Evolutionary conservation across 805 yeast genomes (phyloP).

Genomic region (Suhomyces prunicola): DNA sequence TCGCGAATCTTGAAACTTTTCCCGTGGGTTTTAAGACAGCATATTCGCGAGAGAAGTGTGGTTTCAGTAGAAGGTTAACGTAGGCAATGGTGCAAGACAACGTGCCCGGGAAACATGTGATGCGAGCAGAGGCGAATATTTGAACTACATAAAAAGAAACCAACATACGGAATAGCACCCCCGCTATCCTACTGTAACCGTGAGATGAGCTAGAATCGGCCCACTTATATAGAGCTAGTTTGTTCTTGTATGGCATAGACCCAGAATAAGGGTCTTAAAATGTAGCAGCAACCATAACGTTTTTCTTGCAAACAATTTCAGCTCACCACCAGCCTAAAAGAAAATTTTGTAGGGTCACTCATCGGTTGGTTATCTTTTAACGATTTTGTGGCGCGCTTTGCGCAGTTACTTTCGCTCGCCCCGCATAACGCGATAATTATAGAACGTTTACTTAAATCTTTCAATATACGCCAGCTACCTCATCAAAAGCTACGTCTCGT

Average conservation of each 20-base stretch:
- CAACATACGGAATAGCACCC: not conserved
- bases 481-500: too few species aligned
- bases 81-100: not conserved
- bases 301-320: not conserved
- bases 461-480: not conserved
- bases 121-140: not conserved
- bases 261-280: not conserved
- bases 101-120: not conserved
- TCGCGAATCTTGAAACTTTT: not conserved
- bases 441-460: not conserved
- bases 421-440: not conserved
- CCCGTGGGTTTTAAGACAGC: not conserved
- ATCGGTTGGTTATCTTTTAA: not conserved
- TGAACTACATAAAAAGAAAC: not conserved
- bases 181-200: not conserved
- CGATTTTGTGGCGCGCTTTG: not conserved
- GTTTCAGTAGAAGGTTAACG: not conserved
- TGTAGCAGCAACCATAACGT: not conserved
- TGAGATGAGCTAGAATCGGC: not conserved
- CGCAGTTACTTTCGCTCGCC: not conserved
- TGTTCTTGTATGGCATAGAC: not conserved
- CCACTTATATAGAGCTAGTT: not conserved
- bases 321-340: not conserved
- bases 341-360: not conserved
- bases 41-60: not conserved